Base-by-base conservation (phyloP, 495 filamentous ascomycete genomes). In the Filosporella fistucella region DNA sequence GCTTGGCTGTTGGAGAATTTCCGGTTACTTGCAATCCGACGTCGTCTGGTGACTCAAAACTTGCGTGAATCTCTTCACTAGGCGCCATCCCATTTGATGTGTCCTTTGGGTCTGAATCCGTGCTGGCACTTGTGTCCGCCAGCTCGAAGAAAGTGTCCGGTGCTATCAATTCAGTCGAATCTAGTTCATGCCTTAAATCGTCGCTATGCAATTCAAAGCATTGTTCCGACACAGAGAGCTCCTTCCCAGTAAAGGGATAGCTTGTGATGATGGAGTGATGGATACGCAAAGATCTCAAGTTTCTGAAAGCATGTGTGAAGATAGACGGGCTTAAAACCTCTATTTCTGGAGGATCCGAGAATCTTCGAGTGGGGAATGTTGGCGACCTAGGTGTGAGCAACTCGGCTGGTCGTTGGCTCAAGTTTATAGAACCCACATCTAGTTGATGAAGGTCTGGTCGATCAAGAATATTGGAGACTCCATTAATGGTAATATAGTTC, bases 211-310 rank as follows among this genome's bases (percentile, higher is more conserved):
- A 28, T 29, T 54, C 51, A 44, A 54, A 54, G 16, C 51, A 54
- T 17, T 65, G 58, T 4, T 56, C 59, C 25, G 48, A 40, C 8
- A 55, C 42, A 1, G 60, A 43, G 23, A 45, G 43, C 22, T 55
- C 41, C 13, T 67, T 61, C 30, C 60, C 68, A n/a, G 52, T 41
- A 7, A 68, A 70, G 1, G 66, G 62, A 36, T 74, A 63, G 25
- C 71, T 60, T 1, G 80, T 83, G 29, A 81, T 59, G 14, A 83
- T 54, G 8, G 67, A 65, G 63, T 82, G 76, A 56, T 84, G 71
- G 8, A 78, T 68, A 26, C 81, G 66, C 10, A 85, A 52, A 46
- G 74, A 80, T 5, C 68, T 72, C 43, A 85, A 44, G 8, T 67
- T 65, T 3, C 71, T 63, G 16, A 68, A 67, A 5, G 74, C 72